A percentile compares a stretch with the other conserved stretches of the same genome.
Conservation (phyloP, 2,329 filamentous ascomycete species). For the Tolypocladium cylindrosporum region DNA sequence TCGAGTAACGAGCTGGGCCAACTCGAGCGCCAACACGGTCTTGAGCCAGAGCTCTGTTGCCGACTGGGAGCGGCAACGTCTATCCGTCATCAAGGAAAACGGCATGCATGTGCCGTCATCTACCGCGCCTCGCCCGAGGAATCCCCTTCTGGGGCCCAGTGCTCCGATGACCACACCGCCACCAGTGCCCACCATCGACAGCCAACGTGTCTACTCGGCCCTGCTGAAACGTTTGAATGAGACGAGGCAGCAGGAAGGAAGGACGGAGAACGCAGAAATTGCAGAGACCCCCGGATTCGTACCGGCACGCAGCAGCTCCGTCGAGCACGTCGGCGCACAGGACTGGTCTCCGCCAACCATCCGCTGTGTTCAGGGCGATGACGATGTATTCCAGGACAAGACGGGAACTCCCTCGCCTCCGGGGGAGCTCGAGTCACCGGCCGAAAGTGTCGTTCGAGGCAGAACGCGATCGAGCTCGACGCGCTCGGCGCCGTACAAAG, state of each 20-base stretch:
- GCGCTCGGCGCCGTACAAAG: slow-evolving; percentile 1
- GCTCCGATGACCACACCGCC: background rate
- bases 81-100: slow-evolving; percentile 56
- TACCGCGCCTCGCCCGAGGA: slow-evolving; percentile 16
- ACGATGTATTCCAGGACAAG: slow-evolving; percentile 18
- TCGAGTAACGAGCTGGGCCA: slow-evolving; percentile 64
- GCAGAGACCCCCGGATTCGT: background rate
- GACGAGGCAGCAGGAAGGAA: slow-evolving; percentile 15
- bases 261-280: background rate
- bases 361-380: slow-evolving; percentile 20
- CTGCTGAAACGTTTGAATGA: slow-evolving; percentile 47
- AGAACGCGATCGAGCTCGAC: background rate
- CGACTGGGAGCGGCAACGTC: slow-evolving; percentile 42
- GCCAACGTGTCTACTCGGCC: slow-evolving; percentile 52
- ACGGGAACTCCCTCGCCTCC: background rate
- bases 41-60: slow-evolving; percentile 27
- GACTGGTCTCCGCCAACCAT: slow-evolving; percentile 19
- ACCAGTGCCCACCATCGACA: slow-evolving; percentile 29
- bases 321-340: slow-evolving; percentile 3
- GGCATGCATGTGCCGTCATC: slow-evolving; percentile 28
- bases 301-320: slow-evolving; percentile 8
- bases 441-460: background rate
- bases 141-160: background rate
- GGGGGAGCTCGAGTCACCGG: background rate
- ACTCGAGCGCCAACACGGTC: slow-evolving; percentile 49